phyloP scores from a whole-genome alignment of 257 asterid species.

The Solanum corneliomulleri region DNA sequence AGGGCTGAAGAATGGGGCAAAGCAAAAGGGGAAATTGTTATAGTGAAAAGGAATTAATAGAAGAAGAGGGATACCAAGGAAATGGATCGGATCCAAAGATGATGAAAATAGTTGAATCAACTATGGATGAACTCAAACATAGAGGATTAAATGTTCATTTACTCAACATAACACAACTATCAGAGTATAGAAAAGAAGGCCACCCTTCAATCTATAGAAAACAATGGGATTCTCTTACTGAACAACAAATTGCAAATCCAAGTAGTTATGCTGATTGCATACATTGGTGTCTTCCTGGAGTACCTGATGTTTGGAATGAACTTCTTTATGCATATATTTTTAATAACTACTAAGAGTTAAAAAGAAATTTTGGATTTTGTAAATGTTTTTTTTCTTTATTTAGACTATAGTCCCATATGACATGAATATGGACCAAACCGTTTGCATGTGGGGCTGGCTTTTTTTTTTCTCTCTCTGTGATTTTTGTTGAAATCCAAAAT shows the following conservation, averaged over 20 bases:
- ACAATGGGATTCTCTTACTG: slow-evolving; percentile 61
- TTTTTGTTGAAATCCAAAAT: background rate
- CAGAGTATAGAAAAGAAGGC: slow-evolving; percentile 78
- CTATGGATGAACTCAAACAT: slow-evolving; percentile 29
- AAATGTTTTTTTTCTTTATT: background rate
- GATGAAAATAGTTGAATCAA: slow-evolving; percentile 58
- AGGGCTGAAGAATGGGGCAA: slow-evolving; percentile 84
- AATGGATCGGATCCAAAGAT: slow-evolving; percentile 62
- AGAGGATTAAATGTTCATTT: slow-evolving; percentile 51
- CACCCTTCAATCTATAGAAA: slow-evolving; percentile 74
- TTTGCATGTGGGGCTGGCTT: background rate
- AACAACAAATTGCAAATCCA: slow-evolving; percentile 47
- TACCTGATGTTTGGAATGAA: slow-evolving; percentile 90
- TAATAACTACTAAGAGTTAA: background rate
- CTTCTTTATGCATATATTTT: slow-evolving; percentile 51
- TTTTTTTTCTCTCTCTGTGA: background rate
- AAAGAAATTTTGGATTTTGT: background rate
- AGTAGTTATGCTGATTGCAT: slow-evolving; percentile 59
- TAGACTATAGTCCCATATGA: background rate
- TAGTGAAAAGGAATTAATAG: slow-evolving; percentile 37
- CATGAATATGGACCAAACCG: background rate
- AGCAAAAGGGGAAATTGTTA: slow-evolving; percentile 44
- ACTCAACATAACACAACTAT: slow-evolving; percentile 69
- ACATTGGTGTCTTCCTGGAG: slow-evolving; percentile 97
- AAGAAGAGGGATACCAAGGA: slow-evolving; percentile 44